These are phyloP conservation scores for Nadsonia starkeyi-henricii DNA, from an alignment of 1,139 yeast species.

Conservation along the genomic window DNA sequence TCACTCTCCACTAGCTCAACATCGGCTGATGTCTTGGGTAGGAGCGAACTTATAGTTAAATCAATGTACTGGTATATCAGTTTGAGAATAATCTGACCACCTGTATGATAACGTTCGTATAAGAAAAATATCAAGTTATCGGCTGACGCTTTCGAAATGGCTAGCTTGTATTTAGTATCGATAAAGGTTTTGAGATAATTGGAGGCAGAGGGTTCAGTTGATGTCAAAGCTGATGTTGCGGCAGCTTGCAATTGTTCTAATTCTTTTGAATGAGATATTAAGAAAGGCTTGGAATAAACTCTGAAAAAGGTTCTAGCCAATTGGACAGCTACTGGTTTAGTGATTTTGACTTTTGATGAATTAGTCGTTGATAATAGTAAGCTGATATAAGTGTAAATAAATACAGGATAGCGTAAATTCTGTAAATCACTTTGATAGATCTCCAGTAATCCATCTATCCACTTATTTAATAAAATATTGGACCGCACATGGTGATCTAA, in stretches of 20 bases:
- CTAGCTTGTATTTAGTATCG: constrained; percentile 44
- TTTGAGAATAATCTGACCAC: constrained; percentile 78
- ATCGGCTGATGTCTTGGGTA: constrained; percentile 22
- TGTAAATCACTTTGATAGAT: constrained; percentile 81
- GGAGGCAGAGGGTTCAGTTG: not conserved
- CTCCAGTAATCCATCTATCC: constrained; percentile 89
- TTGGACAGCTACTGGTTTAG: not conserved
- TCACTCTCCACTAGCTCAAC: constrained; percentile 19
- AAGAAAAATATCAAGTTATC: constrained; percentile 73
- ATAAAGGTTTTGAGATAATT: not conserved
- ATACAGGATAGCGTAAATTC: constrained; percentile 74
- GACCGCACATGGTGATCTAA: constrained; percentile 67
- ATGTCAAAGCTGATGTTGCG: not conserved
- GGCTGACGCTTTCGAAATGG: constrained; percentile 71
- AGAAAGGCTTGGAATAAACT: not conserved
- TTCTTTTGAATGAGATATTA: not conserved
- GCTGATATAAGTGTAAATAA: constrained; percentile 76
- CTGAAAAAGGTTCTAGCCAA: not conserved
- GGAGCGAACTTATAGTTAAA: constrained; percentile 35
- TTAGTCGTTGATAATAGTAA: constrained; percentile 19
- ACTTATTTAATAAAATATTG: constrained; percentile 61
- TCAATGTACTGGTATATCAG: constrained; percentile 76
- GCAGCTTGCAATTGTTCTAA: not conserved
- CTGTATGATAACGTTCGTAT: constrained; percentile 84
- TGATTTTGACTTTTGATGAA: not conserved